Base-by-base conservation (phyloP, 257 asterid genomes). In the Cynanchum wilfordii region DNA sequence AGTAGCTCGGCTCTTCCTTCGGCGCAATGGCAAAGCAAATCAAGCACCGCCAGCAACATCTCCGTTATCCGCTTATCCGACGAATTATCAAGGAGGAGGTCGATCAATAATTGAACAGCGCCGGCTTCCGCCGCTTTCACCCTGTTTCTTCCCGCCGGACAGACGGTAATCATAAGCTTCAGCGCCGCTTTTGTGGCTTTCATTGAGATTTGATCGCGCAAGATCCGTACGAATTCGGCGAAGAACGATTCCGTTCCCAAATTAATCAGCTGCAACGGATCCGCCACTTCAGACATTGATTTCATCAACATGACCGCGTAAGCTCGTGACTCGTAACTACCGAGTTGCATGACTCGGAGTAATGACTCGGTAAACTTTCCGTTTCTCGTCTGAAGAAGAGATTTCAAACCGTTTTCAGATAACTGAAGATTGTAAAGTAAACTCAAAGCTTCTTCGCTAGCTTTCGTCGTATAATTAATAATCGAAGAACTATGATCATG, bases 1-100 rank as follows among this genome's bases (percentile, higher is more conserved):
- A 91, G 30, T 38, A 93, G 60, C 78, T 84, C 96, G 0, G 96
- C 89, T 65, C 98, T 75, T 4, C 98, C 98, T 58, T 93, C 98
- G 0, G 98, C 96, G 69, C 93, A 87, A 73, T 85, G 96, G 84
- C 96, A 89, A 1, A 91, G 73, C 57, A 73, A 68, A 44, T 93
- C 98, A 68, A 93, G 4, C 36, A 85, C 74, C 12, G 55, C 52
- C 16, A 93, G 27, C 1, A 81, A 56, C 88, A 87, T 79, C 80
- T 93, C 98, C 0, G 78, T 76, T 1, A 38, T 57, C 71, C 97
- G 62, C 42, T 77, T 88, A 0, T 93, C 90, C 0, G 67, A 5
- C 1, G 82, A 65, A 3, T 33, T 33, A 3, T 88, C 89, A 5
- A 91, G 86, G 0, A 93, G 80, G 0, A 84, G 87, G 5, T 93